These are phyloP conservation scores for Arthrobotrys musiformis DNA, from an alignment of 2,329 filamentous ascomycete species.

Conservation along the genomic window DNA sequence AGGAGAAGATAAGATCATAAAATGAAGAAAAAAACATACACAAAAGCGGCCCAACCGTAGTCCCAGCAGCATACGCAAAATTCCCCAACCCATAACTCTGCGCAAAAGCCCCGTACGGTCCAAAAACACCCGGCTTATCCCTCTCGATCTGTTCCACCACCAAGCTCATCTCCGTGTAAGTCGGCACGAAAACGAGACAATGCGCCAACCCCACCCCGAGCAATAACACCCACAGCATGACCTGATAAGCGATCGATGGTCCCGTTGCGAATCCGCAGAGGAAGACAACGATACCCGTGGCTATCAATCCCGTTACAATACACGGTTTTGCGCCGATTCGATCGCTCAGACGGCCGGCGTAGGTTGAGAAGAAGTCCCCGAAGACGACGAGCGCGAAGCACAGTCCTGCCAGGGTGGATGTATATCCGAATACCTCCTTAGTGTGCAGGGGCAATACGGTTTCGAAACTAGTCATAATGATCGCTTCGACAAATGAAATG, in stretches of 20 bases:
- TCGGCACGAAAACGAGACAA: slow-evolving; percentile 47
- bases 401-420: slow-evolving; percentile 47
- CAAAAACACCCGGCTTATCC: slow-evolving; percentile 52
- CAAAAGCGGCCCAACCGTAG: slow-evolving; percentile 48
- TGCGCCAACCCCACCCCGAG: slow-evolving; percentile 42
- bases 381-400: slow-evolving; percentile 50
- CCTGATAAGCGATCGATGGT: slow-evolving; percentile 28
- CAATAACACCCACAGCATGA: slow-evolving; percentile 39
- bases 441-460: slow-evolving; percentile 54
- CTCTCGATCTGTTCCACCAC: slow-evolving; percentile 51
- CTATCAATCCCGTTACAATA: slow-evolving; percentile 30
- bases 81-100: slow-evolving; percentile 53
- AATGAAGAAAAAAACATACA: slow-evolving; percentile 31
- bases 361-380: slow-evolving; percentile 53
- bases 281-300: slow-evolving; percentile 6
- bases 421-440: slow-evolving; percentile 50
- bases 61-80: slow-evolving; percentile 50
- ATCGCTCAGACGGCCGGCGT: slow-evolving; percentile 48
- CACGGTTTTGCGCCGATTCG: slow-evolving; percentile 46
- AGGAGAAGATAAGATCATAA: background rate
- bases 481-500: slow-evolving; percentile 42
- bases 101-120: slow-evolving; percentile 51
- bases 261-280: slow-evolving; percentile 27
- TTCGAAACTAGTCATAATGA: slow-evolving; percentile 53
- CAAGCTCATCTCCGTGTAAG: slow-evolving; percentile 52